These are phyloP conservation scores for Babesia microti DNA, from an alignment of 169 alveolate species.

Conservation along the genomic window DNA sequence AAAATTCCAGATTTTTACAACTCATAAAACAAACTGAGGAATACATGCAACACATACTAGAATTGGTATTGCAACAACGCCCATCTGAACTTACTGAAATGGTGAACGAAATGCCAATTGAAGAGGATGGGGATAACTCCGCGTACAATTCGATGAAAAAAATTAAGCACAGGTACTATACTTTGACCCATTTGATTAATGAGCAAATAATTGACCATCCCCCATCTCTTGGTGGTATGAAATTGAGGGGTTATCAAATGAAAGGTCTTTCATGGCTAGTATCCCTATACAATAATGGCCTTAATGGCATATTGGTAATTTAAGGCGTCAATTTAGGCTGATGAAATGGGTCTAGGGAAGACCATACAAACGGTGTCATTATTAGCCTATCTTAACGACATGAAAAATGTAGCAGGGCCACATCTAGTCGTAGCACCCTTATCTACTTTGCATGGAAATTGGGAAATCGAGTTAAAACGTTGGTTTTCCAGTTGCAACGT, in stretches of 20 bases:
- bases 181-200: constrained; percentile 77
- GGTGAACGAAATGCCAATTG: constrained; percentile 5
- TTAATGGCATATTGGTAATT: constrained; percentile 89
- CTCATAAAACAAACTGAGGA: constrained; percentile 86
- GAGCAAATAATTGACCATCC: constrained; percentile 82
- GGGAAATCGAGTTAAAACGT: constrained; percentile 83
- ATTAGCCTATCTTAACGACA: constrained; percentile 78
- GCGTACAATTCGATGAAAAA: neutral
- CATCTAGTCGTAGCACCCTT: constrained; percentile 90
- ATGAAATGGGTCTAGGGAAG: constrained; percentile 98
- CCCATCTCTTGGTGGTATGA: constrained; percentile 24
- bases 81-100: too few species aligned
- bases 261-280: constrained; percentile 88
- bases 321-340: constrained; percentile 91
- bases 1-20: constrained; percentile 80
- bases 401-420: constrained; percentile 81
- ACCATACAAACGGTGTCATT: constrained; percentile 91
- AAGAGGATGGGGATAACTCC: constrained; percentile 3
- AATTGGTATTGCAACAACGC: neutral
- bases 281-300: constrained; percentile 84
- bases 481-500: constrained; percentile 88
- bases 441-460: constrained; percentile 85
- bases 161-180: constrained; percentile 64
- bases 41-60: constrained; percentile 70
- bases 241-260: constrained; percentile 77